Evolutionary conservation across 352 stramenopile genomes (phyloP).

Genomic region (Phytophthora pisi): DNA sequence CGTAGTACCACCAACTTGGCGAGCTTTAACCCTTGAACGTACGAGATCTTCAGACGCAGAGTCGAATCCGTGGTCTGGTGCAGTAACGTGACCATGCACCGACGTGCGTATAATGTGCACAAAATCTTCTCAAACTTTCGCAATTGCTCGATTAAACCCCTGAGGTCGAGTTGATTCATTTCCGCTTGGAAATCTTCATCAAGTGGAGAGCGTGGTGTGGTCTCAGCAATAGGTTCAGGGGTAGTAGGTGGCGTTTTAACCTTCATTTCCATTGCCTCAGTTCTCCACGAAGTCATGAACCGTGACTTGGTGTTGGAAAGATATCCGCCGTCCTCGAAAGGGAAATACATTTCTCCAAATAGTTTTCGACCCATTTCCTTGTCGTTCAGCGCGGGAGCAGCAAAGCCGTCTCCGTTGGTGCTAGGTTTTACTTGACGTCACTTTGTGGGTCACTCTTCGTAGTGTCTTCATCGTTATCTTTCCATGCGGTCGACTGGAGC

Average conservation of each 20-base stretch:
- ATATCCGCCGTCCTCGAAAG: conserved; percentile 81
- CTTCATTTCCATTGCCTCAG: conserved; percentile 40
- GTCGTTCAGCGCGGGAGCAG: conserved; percentile 50
- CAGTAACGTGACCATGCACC: conserved; percentile 25
- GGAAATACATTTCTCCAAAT: conserved; percentile 89
- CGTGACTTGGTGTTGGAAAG: conserved; percentile 51
- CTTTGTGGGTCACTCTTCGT: neutral
- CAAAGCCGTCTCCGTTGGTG: neutral
- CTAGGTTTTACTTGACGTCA: neutral
- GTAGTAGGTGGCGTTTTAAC: neutral
- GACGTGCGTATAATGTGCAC: conserved; percentile 42
- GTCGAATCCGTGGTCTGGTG: conserved; percentile 11
- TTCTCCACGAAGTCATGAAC: conserved; percentile 43
- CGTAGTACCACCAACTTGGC: conserved; percentile 61
- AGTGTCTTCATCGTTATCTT: conserved; percentile 2
- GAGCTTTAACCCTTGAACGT: conserved; percentile 43
- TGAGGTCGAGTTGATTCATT: conserved; percentile 25
- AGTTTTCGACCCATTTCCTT: conserved; percentile 85
- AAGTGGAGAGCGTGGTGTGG: neutral
- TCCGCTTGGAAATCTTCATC: conserved; percentile 35
- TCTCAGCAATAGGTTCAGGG: conserved; percentile 6
- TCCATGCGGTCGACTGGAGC: conserved; percentile 13
- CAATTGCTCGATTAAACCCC: conserved; percentile 23
- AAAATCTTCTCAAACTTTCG: conserved; percentile 35
- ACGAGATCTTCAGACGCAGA: conserved; percentile 14